phyloP scores from a whole-genome alignment of 129 eudicot species.

The Daucus carota region DH1_v3.0 NC_030382.2:29609501-29610000 shows the following conservation, averaged over 20 bases:
- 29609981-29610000: not conserved
- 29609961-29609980: not conserved
- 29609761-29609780: not conserved
- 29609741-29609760: not conserved
- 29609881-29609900: not conserved
- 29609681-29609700: not conserved
- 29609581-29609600: not conserved
- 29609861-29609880: not conserved
- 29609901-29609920: not conserved
- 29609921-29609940: not conserved
- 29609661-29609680: not conserved
- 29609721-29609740: no score
- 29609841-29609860: not conserved
- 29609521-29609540: not conserved
- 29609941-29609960: not conserved
- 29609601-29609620: not conserved
- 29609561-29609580: not conserved
- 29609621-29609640: not conserved
- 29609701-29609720: not conserved
- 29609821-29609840: not conserved
- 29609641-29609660: not conserved
- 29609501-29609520: not conserved
- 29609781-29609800: not conserved
- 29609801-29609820: not conserved
- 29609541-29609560: not conserved